phyloP scores from a whole-genome alignment of 192 early-diverging fungal species.

The Chytriomyces confervae region DNA sequence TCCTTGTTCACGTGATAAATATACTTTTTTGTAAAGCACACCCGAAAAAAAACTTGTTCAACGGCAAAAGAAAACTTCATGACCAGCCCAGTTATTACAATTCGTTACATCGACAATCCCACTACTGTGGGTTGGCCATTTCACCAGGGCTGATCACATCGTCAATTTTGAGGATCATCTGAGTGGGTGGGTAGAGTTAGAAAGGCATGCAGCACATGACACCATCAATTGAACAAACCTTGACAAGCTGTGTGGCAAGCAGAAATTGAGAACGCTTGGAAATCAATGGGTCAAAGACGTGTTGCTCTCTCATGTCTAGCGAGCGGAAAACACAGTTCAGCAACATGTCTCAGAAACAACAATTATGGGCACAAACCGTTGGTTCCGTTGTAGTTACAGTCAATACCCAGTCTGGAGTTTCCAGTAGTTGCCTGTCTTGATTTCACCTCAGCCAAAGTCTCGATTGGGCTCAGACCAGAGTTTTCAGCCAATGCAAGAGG shows the following conservation, averaged over 20 bases:
- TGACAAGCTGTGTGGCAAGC: slow-evolving; percentile 97
- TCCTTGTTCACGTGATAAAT: not conserved
- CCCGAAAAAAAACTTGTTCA: slow-evolving; percentile 7
- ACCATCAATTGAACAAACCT: slow-evolving; percentile 72
- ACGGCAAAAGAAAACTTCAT: not conserved
- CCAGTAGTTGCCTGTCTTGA: slow-evolving; percentile 87
- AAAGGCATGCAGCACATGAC: not conserved
- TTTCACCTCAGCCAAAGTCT: slow-evolving; percentile 95
- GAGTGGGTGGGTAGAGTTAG: not conserved
- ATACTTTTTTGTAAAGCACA: slow-evolving; percentile 13
- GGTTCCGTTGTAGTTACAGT: slow-evolving; percentile 90
- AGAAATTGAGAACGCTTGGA: slow-evolving; percentile 99
- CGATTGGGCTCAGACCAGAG: slow-evolving; percentile 95
- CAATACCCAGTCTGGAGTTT: slow-evolving; percentile 90
- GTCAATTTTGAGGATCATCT: slow-evolving; percentile 51
- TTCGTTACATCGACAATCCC: too few relatives aligned
- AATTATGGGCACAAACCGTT: slow-evolving; percentile 61
- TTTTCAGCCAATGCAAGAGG: slow-evolving; percentile 95
- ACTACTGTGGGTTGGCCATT: slow-evolving; percentile 29
- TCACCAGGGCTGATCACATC: slow-evolving; percentile 55
- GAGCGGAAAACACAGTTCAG: slow-evolving; percentile 5
- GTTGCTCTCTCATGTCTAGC: slow-evolving; percentile 93
- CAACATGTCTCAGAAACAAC: not conserved
- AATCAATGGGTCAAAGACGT: slow-evolving; percentile 98
- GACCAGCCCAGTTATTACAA: too few relatives aligned